Base-by-base conservation (phyloP, 129 eudicot species). In the Gnaphalium uliginosum region DNA sequence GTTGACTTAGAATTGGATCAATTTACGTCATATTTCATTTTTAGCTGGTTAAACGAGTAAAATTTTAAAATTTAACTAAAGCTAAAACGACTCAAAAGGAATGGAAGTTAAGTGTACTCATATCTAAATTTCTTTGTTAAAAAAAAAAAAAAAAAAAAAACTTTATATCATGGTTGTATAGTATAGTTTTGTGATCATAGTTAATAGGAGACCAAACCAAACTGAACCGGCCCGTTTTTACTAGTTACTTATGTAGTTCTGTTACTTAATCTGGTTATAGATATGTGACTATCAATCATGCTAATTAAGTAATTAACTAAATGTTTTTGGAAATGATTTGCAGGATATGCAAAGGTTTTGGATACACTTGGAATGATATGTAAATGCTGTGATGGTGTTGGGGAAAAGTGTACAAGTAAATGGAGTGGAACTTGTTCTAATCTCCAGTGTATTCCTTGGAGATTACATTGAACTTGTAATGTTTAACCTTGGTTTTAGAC, bases 391-490 rank as follows among this genome's bases (percentile, higher is more conserved):
- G 87, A 86, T 76, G 66, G 24, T 21, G 23, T 54, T 15, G 82
- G 84, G 75, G 79, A 56, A 41, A 75, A 82, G 14, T 81, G 88
- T 78, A 74, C 13, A 30, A 64, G 68, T 24, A 59, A 65, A 25
- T 85, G 89, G 93, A 78, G 56, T 6, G 89, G 84, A 68, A 54
- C 93, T 9, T 88, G 93, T 74, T 83, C 89, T 50, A 78, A 88
- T 26, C 84, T 88, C 50, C 81, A 76, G 11, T 85, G 93, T 43
- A 26, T 26, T 72, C 82, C 87, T 2, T 84, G 87, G 87, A 84
- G 74, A 74, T 59, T 68, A 59, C 68, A 68, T 25, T 77, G 43
- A 62, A 27, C 14, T 68, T 57, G 62, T 57, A 57, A 18, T 19
- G 11, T 21, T 57, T 57, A n/a, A 57, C 3, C 13, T 22, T n/a